Evolutionary conservation across 2,329 filamentous ascomycete genomes (phyloP).

Genomic region (Dactylellina drechsleri): DNA sequence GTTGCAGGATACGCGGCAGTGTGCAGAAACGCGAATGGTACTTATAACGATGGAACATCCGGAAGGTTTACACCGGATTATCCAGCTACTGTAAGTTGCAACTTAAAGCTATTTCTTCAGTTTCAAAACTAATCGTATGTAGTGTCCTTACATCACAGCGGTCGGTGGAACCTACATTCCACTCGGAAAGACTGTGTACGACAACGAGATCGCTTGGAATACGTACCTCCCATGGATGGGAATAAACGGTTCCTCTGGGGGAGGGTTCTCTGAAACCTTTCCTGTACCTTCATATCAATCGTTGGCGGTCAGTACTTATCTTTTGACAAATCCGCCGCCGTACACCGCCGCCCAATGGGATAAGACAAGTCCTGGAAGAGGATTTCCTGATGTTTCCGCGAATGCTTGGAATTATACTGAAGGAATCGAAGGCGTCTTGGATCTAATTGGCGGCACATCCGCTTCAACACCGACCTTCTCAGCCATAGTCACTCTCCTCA

Average conservation of each 20-base stretch:
- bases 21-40: conserved; percentile 33
- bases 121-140: conserved; percentile 1
- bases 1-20: conserved; percentile 69
- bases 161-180: conserved; percentile 69
- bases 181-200: conserved; percentile 61
- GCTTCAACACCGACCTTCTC: conserved; percentile 63
- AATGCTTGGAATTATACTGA: conserved; percentile 60
- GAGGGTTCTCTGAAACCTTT: conserved; percentile 68
- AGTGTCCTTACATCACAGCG: conserved; percentile 74
- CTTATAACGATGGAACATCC: conserved; percentile 38
- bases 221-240: conserved; percentile 58
- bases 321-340: conserved; percentile 59
- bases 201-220: conserved; percentile 63
- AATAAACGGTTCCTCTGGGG: conserved; percentile 63
- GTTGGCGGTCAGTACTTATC: conserved; percentile 63
- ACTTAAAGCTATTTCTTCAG: conserved; percentile 68
- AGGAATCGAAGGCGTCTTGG: conserved; percentile 60
- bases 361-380: conserved; percentile 65
- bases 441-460: conserved; percentile 66
- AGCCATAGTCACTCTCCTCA: conserved; percentile 62
- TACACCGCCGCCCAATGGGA: conserved; percentile 64
- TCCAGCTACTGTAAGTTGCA: conserved; percentile 67
- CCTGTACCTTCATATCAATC: conserved; percentile 65
- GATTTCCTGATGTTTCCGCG: conserved; percentile 70
- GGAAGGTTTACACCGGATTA: conserved; percentile 50